These are phyloP conservation scores for Apiospora saccharicola DNA, from an alignment of 2,329 filamentous ascomycete genomes.

Conservation along the genomic window DNA sequence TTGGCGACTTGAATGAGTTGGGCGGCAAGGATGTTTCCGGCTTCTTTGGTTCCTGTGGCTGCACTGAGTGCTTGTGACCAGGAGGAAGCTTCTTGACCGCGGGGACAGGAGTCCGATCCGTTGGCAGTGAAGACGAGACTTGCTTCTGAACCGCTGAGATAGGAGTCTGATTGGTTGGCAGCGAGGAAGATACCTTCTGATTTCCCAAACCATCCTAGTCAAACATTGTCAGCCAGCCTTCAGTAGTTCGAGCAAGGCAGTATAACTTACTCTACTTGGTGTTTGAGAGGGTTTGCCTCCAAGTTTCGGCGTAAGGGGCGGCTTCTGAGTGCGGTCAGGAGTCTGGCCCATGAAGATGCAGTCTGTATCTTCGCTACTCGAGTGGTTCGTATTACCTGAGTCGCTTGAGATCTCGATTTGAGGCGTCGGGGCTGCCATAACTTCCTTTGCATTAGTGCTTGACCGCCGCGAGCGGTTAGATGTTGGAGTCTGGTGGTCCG, in stretches of 20 bases:
- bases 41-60: background rate
- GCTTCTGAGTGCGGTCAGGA: background rate
- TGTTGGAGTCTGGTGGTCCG: background rate
- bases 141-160: background rate
- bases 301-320: background rate
- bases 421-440: background rate
- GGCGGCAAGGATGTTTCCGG: background rate
- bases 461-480: background rate
- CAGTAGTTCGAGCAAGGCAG: background rate
- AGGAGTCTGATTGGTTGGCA: background rate
- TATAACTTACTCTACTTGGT: background rate
- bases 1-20: background rate
- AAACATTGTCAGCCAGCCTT: background rate
- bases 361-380: background rate
- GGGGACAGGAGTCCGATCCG: background rate
- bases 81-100: background rate
- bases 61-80: background rate
- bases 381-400: background rate
- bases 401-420: constrained; percentile 6
- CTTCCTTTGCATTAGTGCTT: background rate
- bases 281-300: background rate
- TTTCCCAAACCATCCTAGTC: background rate
- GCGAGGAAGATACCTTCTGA: background rate
- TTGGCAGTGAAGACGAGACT: background rate
- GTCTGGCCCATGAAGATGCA: background rate